These are phyloP conservation scores for Rubia balearica DNA, from an alignment of 305 asterid species.

Conservation along the genomic window DNA sequence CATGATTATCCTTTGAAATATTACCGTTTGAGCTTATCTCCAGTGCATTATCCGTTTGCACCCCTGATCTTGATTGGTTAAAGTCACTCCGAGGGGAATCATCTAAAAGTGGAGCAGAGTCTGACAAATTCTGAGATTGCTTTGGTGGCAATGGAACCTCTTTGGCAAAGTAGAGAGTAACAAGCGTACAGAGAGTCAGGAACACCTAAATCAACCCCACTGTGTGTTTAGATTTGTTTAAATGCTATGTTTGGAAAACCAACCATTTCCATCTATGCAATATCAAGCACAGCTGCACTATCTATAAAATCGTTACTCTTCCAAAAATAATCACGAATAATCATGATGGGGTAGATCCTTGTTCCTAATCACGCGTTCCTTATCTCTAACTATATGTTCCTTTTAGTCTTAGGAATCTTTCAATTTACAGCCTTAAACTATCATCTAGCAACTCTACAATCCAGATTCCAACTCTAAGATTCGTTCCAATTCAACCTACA, in stretches of 20 bases:
- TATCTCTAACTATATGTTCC: too few relatives aligned
- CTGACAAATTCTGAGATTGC: slow-evolving; percentile 46
- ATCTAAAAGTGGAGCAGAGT: slow-evolving; percentile 88
- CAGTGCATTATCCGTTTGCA: slow-evolving; percentile 18
- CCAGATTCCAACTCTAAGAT: too few relatives aligned
- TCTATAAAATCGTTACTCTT: background rate
- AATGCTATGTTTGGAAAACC: background rate
- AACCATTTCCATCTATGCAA: slow-evolving; percentile 1
- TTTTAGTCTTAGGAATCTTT: too few relatives aligned
- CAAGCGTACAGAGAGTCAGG: slow-evolving; percentile 68
- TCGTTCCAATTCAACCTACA: too few relatives aligned
- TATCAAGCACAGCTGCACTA: background rate
- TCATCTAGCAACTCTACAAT: too few relatives aligned
- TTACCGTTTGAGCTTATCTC: slow-evolving; percentile 42
- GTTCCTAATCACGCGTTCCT: too few relatives aligned
- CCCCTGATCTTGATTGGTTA: slow-evolving; percentile 38
- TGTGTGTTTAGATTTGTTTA: slow-evolving; percentile 19
- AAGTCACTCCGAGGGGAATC: slow-evolving; percentile 41
- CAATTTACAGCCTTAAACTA: too few relatives aligned
- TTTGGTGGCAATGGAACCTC: slow-evolving; percentile 65
- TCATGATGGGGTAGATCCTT: too few relatives aligned
- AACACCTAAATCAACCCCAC: slow-evolving; percentile 44
- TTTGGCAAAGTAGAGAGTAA: slow-evolving; percentile 86
- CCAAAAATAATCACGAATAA: background rate
- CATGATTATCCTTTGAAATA: slow-evolving; percentile 24